Evolutionary conservation across 345 rosid genomes (phyloP), one percentile per base, ranked within the genome.

Genomic region (Lagerstroemia speciosa): DNA sequence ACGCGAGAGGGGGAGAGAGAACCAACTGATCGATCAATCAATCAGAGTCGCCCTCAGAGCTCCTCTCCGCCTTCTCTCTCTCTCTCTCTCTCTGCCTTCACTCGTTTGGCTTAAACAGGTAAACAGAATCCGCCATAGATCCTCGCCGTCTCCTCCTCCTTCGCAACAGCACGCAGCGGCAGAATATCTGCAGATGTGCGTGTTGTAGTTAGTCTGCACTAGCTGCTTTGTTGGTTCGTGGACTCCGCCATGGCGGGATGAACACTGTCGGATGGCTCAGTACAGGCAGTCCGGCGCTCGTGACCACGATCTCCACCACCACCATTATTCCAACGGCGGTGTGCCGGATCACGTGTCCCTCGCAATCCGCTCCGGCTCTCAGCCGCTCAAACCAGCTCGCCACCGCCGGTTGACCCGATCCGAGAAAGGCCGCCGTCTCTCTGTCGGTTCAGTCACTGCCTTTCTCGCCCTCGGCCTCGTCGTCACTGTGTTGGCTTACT

Each of bases 241-340:
- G 77, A 17, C 4, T 71, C 64, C 12, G 61, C 29, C 61, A 72
- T 72, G 70, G 62, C 36, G 40, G 65, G 32, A 66, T 72, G 75
- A 65, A 40, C 45, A 58, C 45, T 29, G 62, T 27, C 41, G 61
- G 32, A 91, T 94, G 99, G 88, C 90, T 78, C 99, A 87, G 84
- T 83, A 74, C 83, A 86, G 99, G 87, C 99, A 91, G 81, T 87
- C 85, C 33, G 93, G 93, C 67, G 77, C 79, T 9, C 79, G 84
- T 61, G 83, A 84, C 64, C 62, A 79, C 72, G 80, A 71, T 62
- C 76, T 70, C 7, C 38, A 45, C 46, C 73, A 64, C 15, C 71
- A 73, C 73, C 75, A 75, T 65, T 73, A 72, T 74, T 57, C 84
- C 20, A 82, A 82, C 73, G 91, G 92, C 62, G 62, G 92, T 55